These are phyloP conservation scores for Cymodocea nodosa DNA, from an alignment of 116 monocot genomes.

Conservation along the genomic window DNA sequence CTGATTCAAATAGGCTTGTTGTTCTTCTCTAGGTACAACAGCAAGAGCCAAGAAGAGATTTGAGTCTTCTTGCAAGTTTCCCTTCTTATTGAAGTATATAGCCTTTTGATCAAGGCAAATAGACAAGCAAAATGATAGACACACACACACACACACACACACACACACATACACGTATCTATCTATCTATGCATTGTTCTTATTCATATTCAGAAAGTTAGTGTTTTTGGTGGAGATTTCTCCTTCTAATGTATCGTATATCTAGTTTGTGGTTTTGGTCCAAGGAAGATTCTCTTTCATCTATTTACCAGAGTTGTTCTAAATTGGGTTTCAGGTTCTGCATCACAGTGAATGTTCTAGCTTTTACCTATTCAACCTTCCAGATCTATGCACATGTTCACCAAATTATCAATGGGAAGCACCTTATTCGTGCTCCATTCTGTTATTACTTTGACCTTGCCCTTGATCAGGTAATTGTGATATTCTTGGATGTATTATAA, in stretches of 20 bases:
- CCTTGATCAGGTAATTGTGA: constrained; percentile 62
- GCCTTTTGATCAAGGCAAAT: no score
- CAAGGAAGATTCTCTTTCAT: neutral
- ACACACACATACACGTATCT: no score
- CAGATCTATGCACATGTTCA: constrained; percentile 40
- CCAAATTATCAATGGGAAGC: constrained; percentile 21
- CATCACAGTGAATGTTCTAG: constrained; percentile 44
- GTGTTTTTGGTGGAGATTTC: neutral
- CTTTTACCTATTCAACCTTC: constrained; percentile 59
- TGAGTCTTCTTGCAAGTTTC: no score
- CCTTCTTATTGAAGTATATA: no score
- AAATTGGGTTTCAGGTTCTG: constrained; percentile 39
- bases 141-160: no score
- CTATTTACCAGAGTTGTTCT: neutral
- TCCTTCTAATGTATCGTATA: neutral
- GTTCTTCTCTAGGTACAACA: no score
- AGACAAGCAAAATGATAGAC: no score
- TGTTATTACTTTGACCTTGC: constrained; percentile 45
- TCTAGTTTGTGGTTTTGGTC: neutral
- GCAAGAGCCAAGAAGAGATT: no score
- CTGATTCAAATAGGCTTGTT: no score
- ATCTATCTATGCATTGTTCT: no score
- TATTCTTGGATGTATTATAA: neutral
- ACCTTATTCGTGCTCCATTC: constrained; percentile 32
- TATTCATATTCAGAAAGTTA: no score